Conservation (phyloP, 1,139 yeast genomes). For the Blastobotrys buckinghamii region DNA sequence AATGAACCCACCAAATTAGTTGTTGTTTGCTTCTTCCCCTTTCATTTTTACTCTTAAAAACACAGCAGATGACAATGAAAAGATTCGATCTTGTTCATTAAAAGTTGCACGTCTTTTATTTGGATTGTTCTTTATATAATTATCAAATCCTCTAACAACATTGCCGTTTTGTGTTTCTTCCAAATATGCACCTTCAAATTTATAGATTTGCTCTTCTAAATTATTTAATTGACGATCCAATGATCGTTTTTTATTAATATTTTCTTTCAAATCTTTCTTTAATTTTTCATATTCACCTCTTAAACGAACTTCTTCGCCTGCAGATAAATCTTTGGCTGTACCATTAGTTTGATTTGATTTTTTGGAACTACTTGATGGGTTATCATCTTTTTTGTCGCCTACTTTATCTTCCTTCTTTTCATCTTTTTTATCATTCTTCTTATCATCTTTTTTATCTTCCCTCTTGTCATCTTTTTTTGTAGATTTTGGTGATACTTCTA, state of each 20-base stretch:
- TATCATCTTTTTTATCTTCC: background rate
- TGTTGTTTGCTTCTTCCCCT: conserved; percentile 22
- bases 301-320: conserved; percentile 10
- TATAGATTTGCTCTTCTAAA: conserved; percentile 77
- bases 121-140: conserved; percentile 53
- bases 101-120: conserved; percentile 52
- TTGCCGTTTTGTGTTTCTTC: conserved; percentile 68
- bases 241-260: conserved; percentile 57
- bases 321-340: background rate
- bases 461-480: conserved; percentile 1
- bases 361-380: background rate
- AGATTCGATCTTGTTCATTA: conserved; percentile 78
- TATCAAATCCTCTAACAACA: conserved; percentile 85
- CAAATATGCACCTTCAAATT: conserved; percentile 72
- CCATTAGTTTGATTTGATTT: background rate
- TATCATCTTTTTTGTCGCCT: background rate
- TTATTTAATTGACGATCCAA: conserved; percentile 52
- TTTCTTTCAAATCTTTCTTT: conserved; percentile 60
- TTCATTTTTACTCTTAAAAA: conserved; percentile 45
- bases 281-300: conserved; percentile 59
- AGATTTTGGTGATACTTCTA: background rate
- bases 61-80: conserved; percentile 72
- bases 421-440: conserved; percentile 1
- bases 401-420: conserved; percentile 1
- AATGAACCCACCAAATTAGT: background rate